These are phyloP conservation scores for Beauveria bassiana DNA, from an alignment of 2,329 filamentous ascomycete species.

Conservation along the genomic window DNA sequence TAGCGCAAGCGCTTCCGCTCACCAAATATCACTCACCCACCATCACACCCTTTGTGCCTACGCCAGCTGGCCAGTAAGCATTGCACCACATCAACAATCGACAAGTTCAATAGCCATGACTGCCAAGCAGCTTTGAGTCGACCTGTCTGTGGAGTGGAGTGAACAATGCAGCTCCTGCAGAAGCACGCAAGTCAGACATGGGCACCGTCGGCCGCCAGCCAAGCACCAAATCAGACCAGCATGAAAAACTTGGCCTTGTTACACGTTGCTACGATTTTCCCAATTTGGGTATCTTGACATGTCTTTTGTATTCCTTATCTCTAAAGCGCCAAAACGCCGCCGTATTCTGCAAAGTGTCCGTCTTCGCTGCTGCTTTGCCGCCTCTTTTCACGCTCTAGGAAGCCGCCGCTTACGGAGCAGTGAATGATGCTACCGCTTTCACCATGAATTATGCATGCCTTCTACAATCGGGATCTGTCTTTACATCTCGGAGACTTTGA, in stretches of 20 bases:
- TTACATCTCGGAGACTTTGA: too few species aligned
- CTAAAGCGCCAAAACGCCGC: not conserved
- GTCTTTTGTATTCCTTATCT: not conserved
- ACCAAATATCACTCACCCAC: not conserved
- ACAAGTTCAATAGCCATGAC: not conserved
- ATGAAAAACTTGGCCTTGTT: not conserved
- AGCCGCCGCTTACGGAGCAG: not conserved
- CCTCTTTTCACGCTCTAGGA: not conserved
- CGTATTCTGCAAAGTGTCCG: not conserved
- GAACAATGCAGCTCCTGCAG: not conserved
- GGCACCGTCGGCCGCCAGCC: not conserved
- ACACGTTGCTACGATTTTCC: not conserved
- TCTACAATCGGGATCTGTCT: not conserved
- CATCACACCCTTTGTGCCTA: not conserved
- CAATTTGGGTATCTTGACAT: not conserved
- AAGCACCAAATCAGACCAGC: not conserved
- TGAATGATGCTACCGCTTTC: not conserved
- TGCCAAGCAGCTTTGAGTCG: too few species aligned
- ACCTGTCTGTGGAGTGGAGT: not conserved
- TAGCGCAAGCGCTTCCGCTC: slow-evolving; percentile 10
- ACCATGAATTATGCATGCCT: not conserved
- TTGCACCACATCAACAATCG: not conserved
- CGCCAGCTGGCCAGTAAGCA: not conserved
- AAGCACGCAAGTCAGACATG: slow-evolving; percentile 1
- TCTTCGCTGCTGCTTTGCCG: not conserved